These are phyloP conservation scores for Teunomyces stri DNA, from an alignment of 805 yeast genomes.

Conservation along the genomic window DNA sequence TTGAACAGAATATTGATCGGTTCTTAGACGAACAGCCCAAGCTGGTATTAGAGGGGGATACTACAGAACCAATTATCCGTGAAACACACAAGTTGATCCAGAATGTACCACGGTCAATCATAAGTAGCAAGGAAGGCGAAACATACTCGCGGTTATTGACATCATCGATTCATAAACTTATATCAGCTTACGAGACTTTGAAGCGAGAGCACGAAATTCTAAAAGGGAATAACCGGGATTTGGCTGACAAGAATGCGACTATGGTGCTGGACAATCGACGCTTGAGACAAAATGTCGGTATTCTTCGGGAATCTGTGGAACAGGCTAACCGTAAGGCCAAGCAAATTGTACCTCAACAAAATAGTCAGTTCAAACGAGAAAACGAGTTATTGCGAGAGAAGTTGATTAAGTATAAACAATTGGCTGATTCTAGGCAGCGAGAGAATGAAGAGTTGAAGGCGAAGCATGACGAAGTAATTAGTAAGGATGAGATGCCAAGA, in stretches of 20 bases:
- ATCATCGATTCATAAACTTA: conserved; percentile 27
- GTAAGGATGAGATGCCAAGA: background rate
- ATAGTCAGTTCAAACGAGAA: conserved; percentile 22
- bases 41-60: conserved; percentile 9
- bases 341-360: conserved; percentile 16
- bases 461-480: background rate
- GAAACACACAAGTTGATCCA: conserved; percentile 29
- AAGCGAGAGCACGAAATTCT: conserved; percentile 2
- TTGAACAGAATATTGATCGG: conserved; percentile 11
- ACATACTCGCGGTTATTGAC: conserved; percentile 24
- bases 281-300: background rate
- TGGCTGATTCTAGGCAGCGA: conserved; percentile 7
- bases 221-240: background rate
- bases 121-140: conserved; percentile 23
- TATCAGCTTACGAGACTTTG: conserved; percentile 11
- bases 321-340: conserved; percentile 13
- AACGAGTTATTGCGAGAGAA: conserved; percentile 31
- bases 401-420: conserved; percentile 31
- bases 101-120: conserved; percentile 19
- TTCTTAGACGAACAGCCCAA: conserved; percentile 6
- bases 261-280: conserved; percentile 3
- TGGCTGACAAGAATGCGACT: background rate
- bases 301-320: conserved; percentile 7
- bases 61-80: conserved; percentile 21
- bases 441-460: conserved; percentile 6